A percentile compares a stretch with the other conserved stretches of the same genome.
Evolutionary conservation across 2,329 filamentous ascomycete genomes (phyloP).

Genomic region (Neobulgaria alba): DNA sequence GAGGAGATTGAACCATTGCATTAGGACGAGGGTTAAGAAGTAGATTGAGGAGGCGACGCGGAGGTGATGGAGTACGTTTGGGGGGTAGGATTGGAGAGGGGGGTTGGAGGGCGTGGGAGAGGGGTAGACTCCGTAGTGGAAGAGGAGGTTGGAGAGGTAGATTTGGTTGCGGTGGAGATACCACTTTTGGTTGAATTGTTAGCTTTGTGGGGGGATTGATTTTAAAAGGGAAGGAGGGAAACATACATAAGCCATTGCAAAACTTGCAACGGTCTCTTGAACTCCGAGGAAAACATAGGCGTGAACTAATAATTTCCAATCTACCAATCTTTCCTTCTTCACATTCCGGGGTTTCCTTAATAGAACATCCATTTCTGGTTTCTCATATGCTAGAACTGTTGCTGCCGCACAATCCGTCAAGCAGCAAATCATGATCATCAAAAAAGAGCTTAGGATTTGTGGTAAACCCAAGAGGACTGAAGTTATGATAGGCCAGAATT

Average conservation of each 20-base stretch:
- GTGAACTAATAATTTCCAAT: constrained; percentile 63
- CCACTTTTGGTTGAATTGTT: constrained; percentile 32
- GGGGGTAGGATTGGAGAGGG: constrained; percentile 31
- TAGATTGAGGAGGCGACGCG: constrained; percentile 45
- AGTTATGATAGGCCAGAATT: constrained; percentile 51
- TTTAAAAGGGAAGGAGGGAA: neutral
- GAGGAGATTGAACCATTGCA: constrained; percentile 72
- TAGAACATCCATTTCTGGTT: constrained; percentile 67
- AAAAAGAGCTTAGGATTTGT: constrained; percentile 48
- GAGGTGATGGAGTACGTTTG: constrained; percentile 39
- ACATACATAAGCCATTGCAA: constrained; percentile 48
- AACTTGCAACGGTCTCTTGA: constrained; percentile 48
- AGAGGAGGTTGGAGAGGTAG: constrained; percentile 55
- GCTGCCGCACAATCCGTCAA: constrained; percentile 69
- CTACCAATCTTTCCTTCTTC: constrained; percentile 61
- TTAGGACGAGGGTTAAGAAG: constrained; percentile 70
- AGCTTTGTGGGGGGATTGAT: neutral
- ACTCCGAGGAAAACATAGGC: constrained; percentile 63
- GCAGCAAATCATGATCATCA: constrained; percentile 43
- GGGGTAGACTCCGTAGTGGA: constrained; percentile 50
- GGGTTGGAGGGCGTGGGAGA: no score
- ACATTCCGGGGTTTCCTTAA: constrained; percentile 56
- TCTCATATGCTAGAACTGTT: constrained; percentile 65
- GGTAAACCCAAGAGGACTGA: constrained; percentile 51
- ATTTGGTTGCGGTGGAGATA: constrained; percentile 53